Evolutionary conservation across 257 asterid species (phyloP).

Genomic region (Echites panduratus): DNA sequence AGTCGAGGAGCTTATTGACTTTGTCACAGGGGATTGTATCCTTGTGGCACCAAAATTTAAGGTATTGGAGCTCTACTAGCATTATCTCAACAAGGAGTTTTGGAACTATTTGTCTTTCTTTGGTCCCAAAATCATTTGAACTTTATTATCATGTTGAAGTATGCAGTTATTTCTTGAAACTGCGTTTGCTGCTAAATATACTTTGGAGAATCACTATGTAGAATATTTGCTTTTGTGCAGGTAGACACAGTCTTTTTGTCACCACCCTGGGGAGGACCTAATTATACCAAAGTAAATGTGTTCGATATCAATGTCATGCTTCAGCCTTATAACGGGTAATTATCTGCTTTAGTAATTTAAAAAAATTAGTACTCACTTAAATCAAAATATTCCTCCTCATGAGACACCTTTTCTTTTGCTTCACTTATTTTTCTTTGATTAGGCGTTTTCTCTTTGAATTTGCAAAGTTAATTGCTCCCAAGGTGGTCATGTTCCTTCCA

Average conservation of each 20-base stretch:
- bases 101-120: not conserved
- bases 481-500: slow-evolving; percentile 88
- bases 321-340: slow-evolving; percentile 82
- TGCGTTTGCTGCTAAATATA: not conserved
- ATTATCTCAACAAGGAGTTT: not conserved
- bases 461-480: slow-evolving; percentile 56
- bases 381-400: not conserved
- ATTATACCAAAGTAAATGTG: slow-evolving; percentile 57
- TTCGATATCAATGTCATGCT: slow-evolving; percentile 79
- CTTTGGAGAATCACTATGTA: not conserved
- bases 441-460: slow-evolving; percentile 56
- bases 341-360: slow-evolving; percentile 11
- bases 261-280: slow-evolving; percentile 99
- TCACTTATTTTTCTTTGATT: slow-evolving; percentile 5
- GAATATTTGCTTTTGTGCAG: slow-evolving; percentile 34
- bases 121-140: not conserved
- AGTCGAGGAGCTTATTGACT: slow-evolving; percentile 67
- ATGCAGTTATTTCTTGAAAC: not conserved
- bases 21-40: slow-evolving; percentile 70
- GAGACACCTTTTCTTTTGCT: not conserved
- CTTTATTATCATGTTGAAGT: not conserved
- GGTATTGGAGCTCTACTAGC: slow-evolving; percentile 35
- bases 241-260: slow-evolving; percentile 79
- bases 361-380: not conserved
- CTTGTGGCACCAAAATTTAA: slow-evolving; percentile 60